Conservation (phyloP, 257 asterid species). For the Asclepias syriaca region DNA sequence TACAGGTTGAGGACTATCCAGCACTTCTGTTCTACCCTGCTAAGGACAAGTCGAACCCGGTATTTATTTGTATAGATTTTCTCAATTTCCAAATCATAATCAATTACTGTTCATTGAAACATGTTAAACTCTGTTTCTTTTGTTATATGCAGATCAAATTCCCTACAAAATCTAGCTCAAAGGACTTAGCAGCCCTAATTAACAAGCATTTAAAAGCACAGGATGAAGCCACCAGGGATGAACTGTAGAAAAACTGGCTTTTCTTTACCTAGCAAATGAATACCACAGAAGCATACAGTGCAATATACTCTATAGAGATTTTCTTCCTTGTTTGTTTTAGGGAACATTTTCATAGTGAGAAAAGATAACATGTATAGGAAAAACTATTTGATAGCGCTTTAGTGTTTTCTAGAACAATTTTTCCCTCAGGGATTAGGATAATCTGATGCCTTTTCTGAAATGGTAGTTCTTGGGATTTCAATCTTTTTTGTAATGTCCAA, state of each 20-base stretch:
- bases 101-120: neutral
- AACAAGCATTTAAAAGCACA: slow-evolving; percentile 58
- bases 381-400: neutral
- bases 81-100: neutral
- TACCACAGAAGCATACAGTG: neutral
- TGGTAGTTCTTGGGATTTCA: neutral
- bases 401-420: neutral
- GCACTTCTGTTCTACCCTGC: slow-evolving; percentile 69
- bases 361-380: neutral
- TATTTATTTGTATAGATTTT: slow-evolving; percentile 16
- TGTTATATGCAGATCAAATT: slow-evolving; percentile 47
- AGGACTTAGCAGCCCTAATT: slow-evolving; percentile 71
- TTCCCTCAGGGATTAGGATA: neutral
- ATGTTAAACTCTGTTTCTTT: neutral
- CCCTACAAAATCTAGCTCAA: slow-evolving; percentile 56
- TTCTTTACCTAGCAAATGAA: neutral
- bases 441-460: neutral
- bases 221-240: slow-evolving; percentile 54
- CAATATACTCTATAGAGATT: neutral
- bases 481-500: neutral
- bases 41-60: slow-evolving; percentile 62
- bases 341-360: neutral
- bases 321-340: neutral
- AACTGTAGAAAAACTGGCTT: slow-evolving; percentile 42
- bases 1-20: slow-evolving; percentile 86